Base-by-base conservation (phyloP, 2,329 filamentous ascomycete genomes). In the Fonsecaea pugnacius region DNA sequence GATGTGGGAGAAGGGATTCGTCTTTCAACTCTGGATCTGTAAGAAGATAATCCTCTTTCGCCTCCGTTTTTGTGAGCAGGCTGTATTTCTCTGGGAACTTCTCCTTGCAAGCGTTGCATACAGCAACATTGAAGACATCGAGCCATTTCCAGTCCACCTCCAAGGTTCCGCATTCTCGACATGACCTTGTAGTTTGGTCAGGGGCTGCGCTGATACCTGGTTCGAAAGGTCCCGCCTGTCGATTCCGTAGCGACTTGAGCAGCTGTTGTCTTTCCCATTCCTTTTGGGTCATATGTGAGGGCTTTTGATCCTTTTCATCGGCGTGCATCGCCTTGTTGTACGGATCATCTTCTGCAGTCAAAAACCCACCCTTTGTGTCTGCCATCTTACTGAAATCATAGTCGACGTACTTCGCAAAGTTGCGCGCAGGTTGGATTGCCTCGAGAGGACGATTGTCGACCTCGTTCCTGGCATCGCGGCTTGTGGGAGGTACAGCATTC, bases 361-460 rank as follows among this genome's bases (percentile, higher is more conserved):
- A 78, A 77, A 99, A 99, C 0, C 95, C 95, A 67, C 95, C 95
- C 75, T 97, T 97, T 0, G 94, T 98, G 76, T 99, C 95, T 6
- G 90, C 96, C 92, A 99, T 98, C 78, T 94, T 90, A 75, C 91
- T 94, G 78, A 99, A 95, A 77, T 99, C 95, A 79, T 97, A 98
- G 74, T 99, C 95, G 73, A 99, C 93, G 75, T 90, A 98, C 76
- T 95, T 94, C 66, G 91, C 87, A 71, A 98, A 97, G 73, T 96
- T 97, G 73, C 88, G 86, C 43, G 91, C 91, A 0, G 94, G 89
- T 61, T 87, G 88, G 56, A 96, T 88, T 4, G 79, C 75, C 52
- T 82, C 76, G 35, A 79, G 73, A 6, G 78, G 78, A 9, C 77
- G 75, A 35, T 71, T 70, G 72, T 72, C 64, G 71, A 56, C 56